A percentile compares a stretch with the other conserved stretches of the same genome.
These are phyloP conservation scores for Eucalyptus cloeziana DNA, from an alignment of 345 rosid species.

Conservation along the genomic window DNA sequence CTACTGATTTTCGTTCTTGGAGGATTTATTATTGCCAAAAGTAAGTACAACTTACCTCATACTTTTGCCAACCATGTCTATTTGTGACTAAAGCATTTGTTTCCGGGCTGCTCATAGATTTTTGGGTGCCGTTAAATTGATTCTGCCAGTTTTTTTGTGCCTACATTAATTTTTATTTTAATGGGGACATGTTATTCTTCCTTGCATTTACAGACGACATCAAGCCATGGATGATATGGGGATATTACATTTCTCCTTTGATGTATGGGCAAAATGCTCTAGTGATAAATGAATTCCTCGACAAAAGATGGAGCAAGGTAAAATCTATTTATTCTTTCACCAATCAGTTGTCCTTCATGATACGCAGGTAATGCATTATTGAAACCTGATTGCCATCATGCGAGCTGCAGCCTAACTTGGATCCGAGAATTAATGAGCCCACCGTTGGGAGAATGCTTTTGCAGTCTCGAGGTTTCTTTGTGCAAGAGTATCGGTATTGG, in stretches of 20 bases:
- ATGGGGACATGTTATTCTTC: neutral
- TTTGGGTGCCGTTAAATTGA: neutral
- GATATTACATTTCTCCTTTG: conserved; percentile 66
- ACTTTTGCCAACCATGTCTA: neutral
- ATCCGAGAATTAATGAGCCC: conserved; percentile 17
- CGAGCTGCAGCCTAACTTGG: conserved; percentile 25
- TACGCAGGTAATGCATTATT: neutral
- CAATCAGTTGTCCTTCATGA: neutral
- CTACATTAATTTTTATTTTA: neutral
- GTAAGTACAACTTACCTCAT: conserved; percentile 11
- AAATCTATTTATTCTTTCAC: conserved; percentile 1
- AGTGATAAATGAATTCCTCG: conserved; percentile 71
- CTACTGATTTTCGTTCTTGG: conserved; percentile 54
- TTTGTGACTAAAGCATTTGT: neutral
- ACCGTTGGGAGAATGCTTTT: conserved; percentile 40
- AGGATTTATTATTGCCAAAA: conserved; percentile 61
- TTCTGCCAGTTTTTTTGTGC: neutral
- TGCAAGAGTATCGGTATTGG: conserved; percentile 62
- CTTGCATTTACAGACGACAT: conserved; percentile 39
- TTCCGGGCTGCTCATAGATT: neutral
- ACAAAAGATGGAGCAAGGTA: conserved; percentile 62
- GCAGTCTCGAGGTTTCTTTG: conserved; percentile 49
- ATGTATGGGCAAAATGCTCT: conserved; percentile 86
- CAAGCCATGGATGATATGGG: conserved; percentile 61
- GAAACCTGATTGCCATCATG: neutral